These are phyloP conservation scores for Psophocarpus tetragonolobus DNA, from an alignment of 306 rosid genomes.

Conservation along the genomic window DNA sequence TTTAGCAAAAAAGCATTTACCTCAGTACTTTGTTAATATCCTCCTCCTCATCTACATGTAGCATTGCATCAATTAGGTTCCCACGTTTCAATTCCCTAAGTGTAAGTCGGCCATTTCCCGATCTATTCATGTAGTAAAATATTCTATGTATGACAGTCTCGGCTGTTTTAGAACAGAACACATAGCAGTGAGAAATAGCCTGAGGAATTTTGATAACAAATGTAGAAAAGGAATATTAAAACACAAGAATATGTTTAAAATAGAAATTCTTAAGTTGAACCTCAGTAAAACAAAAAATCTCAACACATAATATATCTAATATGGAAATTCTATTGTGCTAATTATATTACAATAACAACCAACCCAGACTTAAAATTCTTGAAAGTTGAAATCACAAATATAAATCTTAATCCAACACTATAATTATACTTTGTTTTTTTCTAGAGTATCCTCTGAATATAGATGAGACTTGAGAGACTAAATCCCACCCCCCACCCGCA, in stretches of 20 bases:
- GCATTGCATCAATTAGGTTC: constrained; percentile 65
- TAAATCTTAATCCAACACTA: background rate
- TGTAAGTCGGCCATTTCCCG: constrained; percentile 62
- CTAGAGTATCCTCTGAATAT: background rate
- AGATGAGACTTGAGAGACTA: background rate
- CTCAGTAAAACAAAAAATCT: background rate
- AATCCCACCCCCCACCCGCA: no score
- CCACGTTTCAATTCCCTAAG: constrained; percentile 64
- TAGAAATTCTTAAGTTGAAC: background rate
- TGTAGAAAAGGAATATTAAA: background rate
- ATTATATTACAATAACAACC: background rate
- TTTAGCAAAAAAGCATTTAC: constrained; percentile 39
- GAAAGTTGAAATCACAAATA: constrained; percentile 7
- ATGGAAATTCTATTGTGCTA: background rate
- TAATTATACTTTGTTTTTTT: background rate
- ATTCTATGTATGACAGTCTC: constrained; percentile 67
- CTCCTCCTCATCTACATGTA: constrained; percentile 65
- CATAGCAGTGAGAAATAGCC: constrained; percentile 36
- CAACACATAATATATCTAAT: background rate
- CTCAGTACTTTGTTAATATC: constrained; percentile 66
- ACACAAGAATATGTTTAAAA: background rate
- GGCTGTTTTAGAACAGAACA: constrained; percentile 52
- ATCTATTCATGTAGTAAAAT: constrained; percentile 63
- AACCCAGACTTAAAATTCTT: background rate
- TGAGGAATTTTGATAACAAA: background rate